Conservation (phyloP, 2,329 filamentous ascomycete species). For the Diaporthe citri region DNA sequence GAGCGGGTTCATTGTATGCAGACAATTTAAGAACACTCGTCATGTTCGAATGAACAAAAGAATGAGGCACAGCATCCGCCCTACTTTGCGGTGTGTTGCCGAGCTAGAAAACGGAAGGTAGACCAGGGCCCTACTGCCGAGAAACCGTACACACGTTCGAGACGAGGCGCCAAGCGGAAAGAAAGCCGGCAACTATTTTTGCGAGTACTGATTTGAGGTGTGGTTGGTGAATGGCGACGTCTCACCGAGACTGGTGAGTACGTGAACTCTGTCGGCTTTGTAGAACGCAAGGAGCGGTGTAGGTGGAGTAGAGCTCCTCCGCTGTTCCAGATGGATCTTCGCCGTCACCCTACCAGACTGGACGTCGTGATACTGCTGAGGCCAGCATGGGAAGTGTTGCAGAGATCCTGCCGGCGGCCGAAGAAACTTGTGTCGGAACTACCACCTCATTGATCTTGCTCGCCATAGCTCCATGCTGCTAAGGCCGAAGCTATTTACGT, state of each 20-base stretch:
- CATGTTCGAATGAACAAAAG: not conserved
- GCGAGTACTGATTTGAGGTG: not conserved
- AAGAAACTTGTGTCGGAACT: not conserved
- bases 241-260: constrained; percentile 13
- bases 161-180: not conserved
- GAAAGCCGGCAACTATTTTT: not conserved
- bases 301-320: not conserved
- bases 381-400: not conserved
- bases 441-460: constrained; percentile 4
- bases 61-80: not conserved
- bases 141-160: not conserved
- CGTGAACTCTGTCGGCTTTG: constrained; percentile 12
- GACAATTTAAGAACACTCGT: too few relatives aligned
- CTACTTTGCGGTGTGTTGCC: not conserved
- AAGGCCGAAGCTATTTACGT: constrained; percentile 3
- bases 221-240: constrained; percentile 7
- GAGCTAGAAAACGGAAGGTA: not conserved
- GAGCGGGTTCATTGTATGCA: not conserved
- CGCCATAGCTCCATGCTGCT: not conserved
- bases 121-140: not conserved
- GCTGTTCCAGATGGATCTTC: not conserved
- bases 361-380: not conserved
- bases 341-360: constrained; percentile 9
- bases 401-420: constrained; percentile 28
- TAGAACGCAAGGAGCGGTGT: constrained; percentile 17